Conservation (phyloP, 1,284 basidiomycete species). For the Termitomyces sp. region DNA sequence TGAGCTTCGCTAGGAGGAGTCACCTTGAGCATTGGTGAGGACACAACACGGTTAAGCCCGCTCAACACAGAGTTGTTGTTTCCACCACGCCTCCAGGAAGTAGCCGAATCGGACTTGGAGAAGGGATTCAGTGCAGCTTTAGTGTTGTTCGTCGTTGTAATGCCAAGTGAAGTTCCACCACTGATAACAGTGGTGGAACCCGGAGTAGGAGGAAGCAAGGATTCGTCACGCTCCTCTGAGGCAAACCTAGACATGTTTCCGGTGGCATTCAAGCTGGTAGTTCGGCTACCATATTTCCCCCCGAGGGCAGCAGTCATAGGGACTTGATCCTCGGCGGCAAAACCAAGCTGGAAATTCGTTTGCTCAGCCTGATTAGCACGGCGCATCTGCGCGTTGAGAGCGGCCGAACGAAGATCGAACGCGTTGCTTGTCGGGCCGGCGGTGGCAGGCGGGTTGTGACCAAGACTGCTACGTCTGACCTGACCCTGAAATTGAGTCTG, state of each 20-base stretch:
- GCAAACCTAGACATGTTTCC: conserved; percentile 32
- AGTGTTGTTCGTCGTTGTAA: conserved; percentile 35
- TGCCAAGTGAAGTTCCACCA: conserved; percentile 64
- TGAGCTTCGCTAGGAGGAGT: conserved; percentile 61
- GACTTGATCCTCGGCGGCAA: conserved; percentile 47
- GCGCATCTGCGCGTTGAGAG: conserved; percentile 50
- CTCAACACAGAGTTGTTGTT: conserved; percentile 65
- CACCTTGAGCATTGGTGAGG: conserved; percentile 61
- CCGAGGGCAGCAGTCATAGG: conserved; percentile 77
- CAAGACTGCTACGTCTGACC: conserved; percentile 42
- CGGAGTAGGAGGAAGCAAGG: conserved; percentile 47
- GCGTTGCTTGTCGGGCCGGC: conserved; percentile 59
- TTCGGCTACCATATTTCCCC: conserved; percentile 69
- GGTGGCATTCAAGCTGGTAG: conserved; percentile 36
- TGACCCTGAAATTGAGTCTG: conserved; percentile 40
- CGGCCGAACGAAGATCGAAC: conserved; percentile 55
- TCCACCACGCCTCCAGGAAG: conserved; percentile 71
- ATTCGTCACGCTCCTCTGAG: conserved; percentile 37
- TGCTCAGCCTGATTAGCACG: conserved; percentile 64
- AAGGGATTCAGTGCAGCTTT: conserved; percentile 29
- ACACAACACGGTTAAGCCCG: conserved; percentile 54
- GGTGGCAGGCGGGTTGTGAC: conserved; percentile 56
- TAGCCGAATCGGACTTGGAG: conserved; percentile 71
- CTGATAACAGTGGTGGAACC: conserved; percentile 63
- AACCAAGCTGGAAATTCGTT: conserved; percentile 51